Evolutionary conservation across 495 filamentous ascomycete species (phyloP), one percentile per base, ranked within the genome.

Genomic region (Geopyxis carbonaria): DNA sequence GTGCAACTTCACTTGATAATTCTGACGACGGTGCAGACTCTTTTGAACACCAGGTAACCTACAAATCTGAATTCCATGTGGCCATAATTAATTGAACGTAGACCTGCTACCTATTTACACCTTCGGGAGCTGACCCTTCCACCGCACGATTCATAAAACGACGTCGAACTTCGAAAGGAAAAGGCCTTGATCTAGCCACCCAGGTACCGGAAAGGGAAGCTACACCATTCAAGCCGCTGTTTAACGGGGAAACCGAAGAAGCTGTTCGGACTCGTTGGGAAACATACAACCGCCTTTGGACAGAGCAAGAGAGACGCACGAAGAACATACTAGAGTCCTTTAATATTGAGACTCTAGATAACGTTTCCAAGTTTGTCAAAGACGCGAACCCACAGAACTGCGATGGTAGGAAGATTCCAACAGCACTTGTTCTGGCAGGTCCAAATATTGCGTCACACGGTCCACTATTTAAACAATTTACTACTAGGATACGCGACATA

Each of bases 391-490:
- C 58, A 14, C 53, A 64, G 36, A 59, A 61, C 60, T 64, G 56
- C 31, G 54, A 61, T 43, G 62, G 61, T 16, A n/a, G n/a, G n/a
- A 69, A 63, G 49, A 75, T 93, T 19, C 80, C 83, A 0, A 75
- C 82, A 4, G 85, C 70, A 10, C 72, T 94, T 40, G 72, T 97
- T 28, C 73, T 83, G 21, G 76, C 80, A 13, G 86, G 83, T 4
- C 81, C 84, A n/a, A 86, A 84, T 46, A 78, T 86, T 38, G 76
- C 82, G 19, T 79, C 78, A 9, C 78, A 87, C 40, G 67, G 66
- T 11, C 62, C 76, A 22, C 62, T 94, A 14, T 76, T 93, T 41
- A 68, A 68, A 49, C 78, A 72, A 61, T 66, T 79, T 37, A 69
- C 61, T 40, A 67, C 67, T 46, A 61, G 57, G 44, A 63, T 75